Conservation (phyloP, 2,329 filamentous ascomycete species). For the Exophiala alcalophila region DNA sequence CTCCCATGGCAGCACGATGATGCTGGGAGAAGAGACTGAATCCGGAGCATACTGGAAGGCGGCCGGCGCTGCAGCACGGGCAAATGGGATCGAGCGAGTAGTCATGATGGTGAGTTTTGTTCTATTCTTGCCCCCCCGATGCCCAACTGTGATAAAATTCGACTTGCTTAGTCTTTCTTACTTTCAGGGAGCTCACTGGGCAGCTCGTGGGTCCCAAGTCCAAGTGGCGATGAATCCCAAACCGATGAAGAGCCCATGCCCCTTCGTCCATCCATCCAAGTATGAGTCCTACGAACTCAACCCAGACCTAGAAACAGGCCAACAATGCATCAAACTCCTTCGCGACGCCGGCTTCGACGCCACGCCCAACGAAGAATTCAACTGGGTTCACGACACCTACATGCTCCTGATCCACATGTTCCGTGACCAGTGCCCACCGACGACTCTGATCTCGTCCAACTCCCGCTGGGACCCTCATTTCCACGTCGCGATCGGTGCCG, state of each 20-base stretch:
- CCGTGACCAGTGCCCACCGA: slow-evolving; percentile 55
- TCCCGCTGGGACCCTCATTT: slow-evolving; percentile 55
- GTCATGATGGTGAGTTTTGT: no score
- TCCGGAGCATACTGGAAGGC: no score
- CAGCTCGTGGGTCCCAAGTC: slow-evolving; percentile 53
- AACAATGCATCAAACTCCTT: slow-evolving; percentile 52
- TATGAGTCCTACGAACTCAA: slow-evolving; percentile 61
- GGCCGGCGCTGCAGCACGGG: no score
- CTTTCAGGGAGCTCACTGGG: slow-evolving; percentile 62
- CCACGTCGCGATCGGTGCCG: slow-evolving; percentile 56
- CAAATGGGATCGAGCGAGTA: no score
- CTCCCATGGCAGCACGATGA: no score
- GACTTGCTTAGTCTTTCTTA: no score
- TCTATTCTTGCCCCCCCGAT: no score
- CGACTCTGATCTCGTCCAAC: slow-evolving; percentile 58
- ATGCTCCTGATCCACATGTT: slow-evolving; percentile 64
- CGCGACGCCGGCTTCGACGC: slow-evolving; percentile 53
- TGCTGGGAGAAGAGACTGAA: no score
- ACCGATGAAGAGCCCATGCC: slow-evolving; percentile 42
- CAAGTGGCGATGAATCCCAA: slow-evolving; percentile 56
- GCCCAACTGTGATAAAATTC: no score
- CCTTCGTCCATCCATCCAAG: slow-evolving; percentile 64
- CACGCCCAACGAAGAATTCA: slow-evolving; percentile 46
- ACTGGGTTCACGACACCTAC: slow-evolving; percentile 72
- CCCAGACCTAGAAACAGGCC: slow-evolving; percentile 55